Base-by-base conservation (phyloP, 208 protist species). In the Crithidia brevicula region DNA sequence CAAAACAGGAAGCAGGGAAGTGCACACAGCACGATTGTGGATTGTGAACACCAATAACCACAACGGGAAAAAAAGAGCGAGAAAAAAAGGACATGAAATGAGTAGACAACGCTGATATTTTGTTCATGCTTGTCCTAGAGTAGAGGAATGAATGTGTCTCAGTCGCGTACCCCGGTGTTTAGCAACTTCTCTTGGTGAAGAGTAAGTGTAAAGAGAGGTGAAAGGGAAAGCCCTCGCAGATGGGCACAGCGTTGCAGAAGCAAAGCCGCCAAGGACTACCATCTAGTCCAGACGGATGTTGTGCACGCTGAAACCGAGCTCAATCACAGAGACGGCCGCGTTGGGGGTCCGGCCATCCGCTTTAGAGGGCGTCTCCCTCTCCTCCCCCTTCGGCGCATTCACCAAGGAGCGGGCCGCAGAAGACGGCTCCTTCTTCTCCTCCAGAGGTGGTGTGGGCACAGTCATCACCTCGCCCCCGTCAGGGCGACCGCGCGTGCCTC, bases 291-390 rank as follows among this genome's bases (percentile, higher is more conserved):
- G 36, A n/a, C 57, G 42, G 9, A 52, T 63, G 30, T 50, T 63
- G 43, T 45, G 0, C 13, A 49, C 61, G 36, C 40, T 42, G 33
- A 74, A 74, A 60, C 52, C 68, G 1, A 74, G 59, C 23, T 68
- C 54, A 27, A 76, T 64, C 3, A 69, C 46, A 18, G 62, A 25
- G n/a, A 76, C 42, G 4, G 62, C 16, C 46, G 30, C 25, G 59
- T 64, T 51, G 42, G 52, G 46, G 4, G 15, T 49, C 38, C 33
- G 43, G 22, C 46, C 46, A 11, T 52, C 57, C 10, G 28, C 33
- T 33, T 23, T 59, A 25, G 30, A 33, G 16, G 30, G 33, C 20
- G 30, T 22, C 15, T 67, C 31, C 50, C 4, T 8, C 28, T 18
- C 28, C 18, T 3, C 34, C 33, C 16, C 28, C 45, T 30, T 2